Evolutionary conservation across 345 rosid genomes (phyloP), one percentile per base, ranked within the genome.

Genomic region (Dimocarpus longan): DNA sequence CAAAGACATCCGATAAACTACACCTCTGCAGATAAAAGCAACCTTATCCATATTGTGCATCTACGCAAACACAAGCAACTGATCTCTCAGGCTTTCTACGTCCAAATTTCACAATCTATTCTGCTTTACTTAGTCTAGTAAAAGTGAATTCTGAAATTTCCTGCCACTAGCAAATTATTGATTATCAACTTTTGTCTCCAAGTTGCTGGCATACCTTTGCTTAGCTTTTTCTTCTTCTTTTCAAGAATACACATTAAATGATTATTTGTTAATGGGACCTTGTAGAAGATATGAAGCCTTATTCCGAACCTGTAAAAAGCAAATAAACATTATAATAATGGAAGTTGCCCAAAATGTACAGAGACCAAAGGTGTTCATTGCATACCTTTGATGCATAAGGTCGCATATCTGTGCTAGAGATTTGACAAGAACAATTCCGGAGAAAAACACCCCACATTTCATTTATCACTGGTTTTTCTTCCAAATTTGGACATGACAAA

Each of bases 391-490:
- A 81, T 42, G 99, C 98, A 71, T 86, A 86, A 19, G 92, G 82
- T 71, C 98, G 85, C 84, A 92, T 80, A 86, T 95, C 93, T 0
- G 96, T 88, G 93, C 89, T 89, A 26, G 81, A 71, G 60, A 95
- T 95, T 75, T 87, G 97, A 82, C 90, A 89, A 65, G 95, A 89
- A 85, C 95, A 92, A 78, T 86, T 88, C 52, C 94, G 91, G 16
- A 95, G 93, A 77, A 75, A 85, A 73, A 89, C 90, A 63, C 84
- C 88, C 97, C 93, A 91, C 93, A 89, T 95, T 59, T 88, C 91
- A 46, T 40, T 68, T n/a, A 93, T 79, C 9, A 89, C 83, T 0
- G 91, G 93, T 73, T 85, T 87, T 63, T 85, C 90, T 43, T 91
- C 84, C 8, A 87, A 40, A 75, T 80, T 37, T 10, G 78, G 77